Conservation (phyloP, 2,329 filamentous ascomycete species). For the Ceratocystis harringtonii region DNA sequence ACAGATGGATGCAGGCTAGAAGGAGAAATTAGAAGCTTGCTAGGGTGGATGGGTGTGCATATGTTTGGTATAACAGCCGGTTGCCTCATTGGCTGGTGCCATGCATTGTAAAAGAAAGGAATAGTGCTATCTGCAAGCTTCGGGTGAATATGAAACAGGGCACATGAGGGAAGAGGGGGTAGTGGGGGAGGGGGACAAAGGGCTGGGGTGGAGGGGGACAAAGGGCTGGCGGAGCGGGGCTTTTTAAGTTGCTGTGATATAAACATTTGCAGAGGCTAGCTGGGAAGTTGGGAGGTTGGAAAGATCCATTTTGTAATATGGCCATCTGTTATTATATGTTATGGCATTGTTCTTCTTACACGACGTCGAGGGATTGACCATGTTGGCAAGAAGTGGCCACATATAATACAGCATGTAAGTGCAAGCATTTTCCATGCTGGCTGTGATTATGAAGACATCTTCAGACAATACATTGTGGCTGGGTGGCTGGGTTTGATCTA, state of each 20-base stretch:
- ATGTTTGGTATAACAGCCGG: not conserved
- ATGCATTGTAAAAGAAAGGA: not conserved
- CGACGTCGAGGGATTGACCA: not conserved
- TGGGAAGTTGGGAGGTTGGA: not conserved
- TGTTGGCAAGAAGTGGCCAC: not conserved
- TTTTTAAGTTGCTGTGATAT: not conserved
- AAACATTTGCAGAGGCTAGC: not conserved
- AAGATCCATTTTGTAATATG: not conserved
- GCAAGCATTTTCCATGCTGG: not conserved
- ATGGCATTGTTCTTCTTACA: not conserved
- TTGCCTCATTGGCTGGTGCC: not conserved
- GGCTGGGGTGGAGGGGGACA: not conserved
- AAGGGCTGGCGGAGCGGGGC: not conserved
- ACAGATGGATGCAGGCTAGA: not conserved
- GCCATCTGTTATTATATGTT: not conserved
- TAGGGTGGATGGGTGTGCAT: not conserved
- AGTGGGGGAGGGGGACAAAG: not conserved
- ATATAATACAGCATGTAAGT: not conserved
- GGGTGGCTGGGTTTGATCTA: not conserved
- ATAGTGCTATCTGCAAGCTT: not conserved
- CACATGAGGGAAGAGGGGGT: not conserved
- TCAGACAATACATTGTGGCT: not conserved
- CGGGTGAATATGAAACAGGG: not conserved
- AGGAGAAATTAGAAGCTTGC: constrained; percentile 1
- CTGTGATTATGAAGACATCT: not conserved